phyloP scores from a whole-genome alignment of 208 protist genomes.

The Tritrichomonas musculus region DNA sequence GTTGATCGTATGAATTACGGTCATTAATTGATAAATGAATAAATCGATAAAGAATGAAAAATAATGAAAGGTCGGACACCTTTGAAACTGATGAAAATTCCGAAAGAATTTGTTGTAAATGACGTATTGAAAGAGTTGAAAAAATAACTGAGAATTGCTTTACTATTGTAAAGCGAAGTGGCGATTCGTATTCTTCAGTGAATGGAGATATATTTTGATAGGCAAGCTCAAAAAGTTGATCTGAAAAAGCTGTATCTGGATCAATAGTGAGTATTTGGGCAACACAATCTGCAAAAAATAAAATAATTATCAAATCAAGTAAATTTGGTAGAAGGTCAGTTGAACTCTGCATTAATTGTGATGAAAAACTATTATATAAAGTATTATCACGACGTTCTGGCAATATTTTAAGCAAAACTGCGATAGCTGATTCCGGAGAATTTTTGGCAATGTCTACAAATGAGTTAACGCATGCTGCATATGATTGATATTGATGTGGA shows the following conservation, averaged over 20 bases:
- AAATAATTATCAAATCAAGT: no score
- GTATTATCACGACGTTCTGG: background rate
- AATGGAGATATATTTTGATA: background rate
- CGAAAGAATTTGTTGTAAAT: background rate
- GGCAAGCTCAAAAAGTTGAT: background rate
- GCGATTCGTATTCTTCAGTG: background rate
- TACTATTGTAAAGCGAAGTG: background rate
- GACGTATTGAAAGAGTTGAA: background rate
- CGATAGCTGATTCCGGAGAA: background rate
- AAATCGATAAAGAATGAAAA: background rate
- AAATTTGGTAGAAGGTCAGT: no score
- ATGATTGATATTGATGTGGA: background rate
- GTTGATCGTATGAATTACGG: background rate
- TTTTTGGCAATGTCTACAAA: background rate
- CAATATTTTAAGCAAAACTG: background rate
- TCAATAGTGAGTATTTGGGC: background rate
- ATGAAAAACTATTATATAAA: background rate
- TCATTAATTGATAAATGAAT: background rate
- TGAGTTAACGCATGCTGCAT: background rate
- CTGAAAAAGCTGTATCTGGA: no score
- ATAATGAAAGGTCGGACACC: background rate
- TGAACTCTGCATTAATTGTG: no score
- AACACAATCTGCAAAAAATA: constrained; percentile 34
- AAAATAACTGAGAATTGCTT: constrained; percentile 31
- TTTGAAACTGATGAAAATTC: background rate